Base-by-base conservation (phyloP, 306 rosid genomes). In the Lathyrus aphaca region DNA sequence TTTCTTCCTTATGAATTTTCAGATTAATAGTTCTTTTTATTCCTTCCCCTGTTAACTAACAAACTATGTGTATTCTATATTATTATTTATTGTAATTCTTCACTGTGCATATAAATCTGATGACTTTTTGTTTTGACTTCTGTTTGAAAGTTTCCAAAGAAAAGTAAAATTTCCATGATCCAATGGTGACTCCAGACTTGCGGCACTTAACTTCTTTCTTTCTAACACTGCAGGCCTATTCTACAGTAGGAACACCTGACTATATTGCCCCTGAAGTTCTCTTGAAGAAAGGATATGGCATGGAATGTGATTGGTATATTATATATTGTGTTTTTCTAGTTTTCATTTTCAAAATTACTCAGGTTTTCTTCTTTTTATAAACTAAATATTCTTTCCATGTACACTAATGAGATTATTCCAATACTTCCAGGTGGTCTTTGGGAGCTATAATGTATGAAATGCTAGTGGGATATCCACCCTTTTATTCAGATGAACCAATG, bases 381-480 rank as follows among this genome's bases (percentile, higher is more conserved):
- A 65, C 64, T 45, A 27, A 19, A 38, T 59, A 37, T 45, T 38
- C 29, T 74, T 54, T 53, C 21, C 45, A 43, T 72, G 16, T 72
- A 37, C 73, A 46, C 72, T 35, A 62, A 74, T 83, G 70, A 59
- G 57, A 75, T 71, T 72, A 54, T 74, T 48, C 44, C 76, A 29
- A 77, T 84, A 69, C 70, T 64, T 72, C 44, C 69, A 95, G 99
- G 99, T 95, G 99, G 99, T 95, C 99, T 42, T 83, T 95, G 54
- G 99, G 99, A 50, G 99, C 97, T 60, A 89, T 95, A 68, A 95
- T 95, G 99, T 95, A 89, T 76, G 99, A 95, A 87, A 95, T 95
- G 99, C 90, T 95, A 15, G 99, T 95, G 67, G 99, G 99, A 25
- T 95, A 79, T 82, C 99, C 99, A 4, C 99, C 99, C 44, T 95